These are phyloP conservation scores for Cryptosporidium canis DNA, from an alignment of 169 alveolate species.

Conservation along the genomic window DNA sequence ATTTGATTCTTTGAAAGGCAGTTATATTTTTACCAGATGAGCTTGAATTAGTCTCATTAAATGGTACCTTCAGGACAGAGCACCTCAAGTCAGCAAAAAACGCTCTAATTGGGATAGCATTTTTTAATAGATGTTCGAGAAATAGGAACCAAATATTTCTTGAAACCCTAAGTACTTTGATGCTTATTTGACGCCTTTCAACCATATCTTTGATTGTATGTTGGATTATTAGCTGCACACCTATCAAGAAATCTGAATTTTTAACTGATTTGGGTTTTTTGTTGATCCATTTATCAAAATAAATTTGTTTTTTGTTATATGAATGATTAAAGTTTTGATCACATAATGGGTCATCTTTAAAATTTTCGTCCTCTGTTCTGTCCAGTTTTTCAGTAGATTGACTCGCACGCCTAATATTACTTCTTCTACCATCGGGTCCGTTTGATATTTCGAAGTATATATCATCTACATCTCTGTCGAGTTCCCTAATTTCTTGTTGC, in stretches of 20 bases:
- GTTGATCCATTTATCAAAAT: constrained; percentile 39
- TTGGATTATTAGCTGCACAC: constrained; percentile 52
- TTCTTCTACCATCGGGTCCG: constrained; percentile 49
- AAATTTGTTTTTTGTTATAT: neutral
- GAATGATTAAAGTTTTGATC: neutral
- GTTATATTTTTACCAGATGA: neutral
- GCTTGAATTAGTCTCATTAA: constrained; percentile 39
- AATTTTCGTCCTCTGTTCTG: neutral
- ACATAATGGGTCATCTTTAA: neutral
- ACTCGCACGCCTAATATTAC: constrained; percentile 63
- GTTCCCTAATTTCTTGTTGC: constrained; percentile 63
- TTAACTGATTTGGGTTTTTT: constrained; percentile 42
- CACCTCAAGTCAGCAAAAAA: constrained; percentile 68
- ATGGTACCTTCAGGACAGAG: constrained; percentile 43
- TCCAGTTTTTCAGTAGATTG: constrained; percentile 26
- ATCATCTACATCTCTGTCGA: constrained; percentile 67
- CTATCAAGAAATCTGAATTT: constrained; percentile 54
- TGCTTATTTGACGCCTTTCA: constrained; percentile 30
- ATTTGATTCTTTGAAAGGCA: neutral
- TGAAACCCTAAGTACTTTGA: neutral
- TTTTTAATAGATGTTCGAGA: constrained; percentile 1
- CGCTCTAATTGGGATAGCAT: constrained; percentile 46
- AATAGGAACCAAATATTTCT: constrained; percentile 32
- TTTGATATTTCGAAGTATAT: constrained; percentile 34
- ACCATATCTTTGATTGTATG: constrained; percentile 49